Percentiles rank a stretch among this genome's conserved stretches.
phyloP scores from a whole-genome alignment of 371 early-diverging fungal species.

The Mortierella sp. region DNA sequence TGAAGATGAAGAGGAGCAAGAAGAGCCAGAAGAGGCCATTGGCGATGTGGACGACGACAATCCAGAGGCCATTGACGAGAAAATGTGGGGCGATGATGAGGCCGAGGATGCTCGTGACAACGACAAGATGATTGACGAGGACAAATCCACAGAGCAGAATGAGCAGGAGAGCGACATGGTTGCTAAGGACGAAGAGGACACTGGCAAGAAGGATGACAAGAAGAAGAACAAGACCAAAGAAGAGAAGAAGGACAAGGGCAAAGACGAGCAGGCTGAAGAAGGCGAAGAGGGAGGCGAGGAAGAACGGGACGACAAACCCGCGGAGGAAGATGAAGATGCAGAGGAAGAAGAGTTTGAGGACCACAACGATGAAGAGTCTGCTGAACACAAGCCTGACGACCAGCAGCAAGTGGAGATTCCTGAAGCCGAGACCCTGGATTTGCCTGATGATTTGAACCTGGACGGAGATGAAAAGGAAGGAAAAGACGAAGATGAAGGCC shows the following conservation, averaged over 20 bases:
- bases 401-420: constrained; percentile 54
- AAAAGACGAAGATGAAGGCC: constrained; percentile 56
- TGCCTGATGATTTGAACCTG: constrained; percentile 57
- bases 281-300: constrained; percentile 55
- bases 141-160: constrained; percentile 61
- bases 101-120: constrained; percentile 76
- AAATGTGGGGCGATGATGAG: constrained; percentile 95
- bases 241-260: constrained; percentile 59
- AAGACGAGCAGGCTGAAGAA: constrained; percentile 62
- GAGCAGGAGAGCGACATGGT: constrained; percentile 72
- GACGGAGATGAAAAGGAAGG: constrained; percentile 55
- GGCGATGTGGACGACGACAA: constrained; percentile 90
- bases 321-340: constrained; percentile 57
- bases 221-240: constrained; percentile 57
- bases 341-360: constrained; percentile 61
- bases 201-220: constrained; percentile 51
- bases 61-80: constrained; percentile 94
- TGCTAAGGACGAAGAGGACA: constrained; percentile 72
- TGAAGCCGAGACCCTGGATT: constrained; percentile 56
- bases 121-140: constrained; percentile 69
- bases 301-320: constrained; percentile 42
- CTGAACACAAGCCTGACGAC: constrained; percentile 57
- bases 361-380: constrained; percentile 58
- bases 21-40: constrained; percentile 89
- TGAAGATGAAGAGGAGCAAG: constrained; percentile 66